Percentiles rank a stretch among this genome's conserved stretches.
Evolutionary conservation across 306 rosid species (phyloP).

Genomic region (Prunus campanulata): DNA sequence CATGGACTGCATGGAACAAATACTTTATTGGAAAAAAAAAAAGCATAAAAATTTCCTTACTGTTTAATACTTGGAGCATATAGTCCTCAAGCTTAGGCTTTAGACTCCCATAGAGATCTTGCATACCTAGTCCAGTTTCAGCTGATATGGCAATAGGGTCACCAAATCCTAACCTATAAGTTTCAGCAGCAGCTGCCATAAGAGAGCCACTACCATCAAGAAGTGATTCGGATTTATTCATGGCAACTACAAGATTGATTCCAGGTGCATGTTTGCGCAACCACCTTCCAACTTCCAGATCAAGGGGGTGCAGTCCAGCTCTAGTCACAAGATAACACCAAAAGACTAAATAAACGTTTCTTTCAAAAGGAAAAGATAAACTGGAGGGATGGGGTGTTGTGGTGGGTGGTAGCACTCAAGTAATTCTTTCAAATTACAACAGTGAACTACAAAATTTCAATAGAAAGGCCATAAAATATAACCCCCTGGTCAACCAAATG

Average conservation of each 20-base stretch:
- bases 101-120: conserved; percentile 58
- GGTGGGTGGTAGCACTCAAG: background rate
- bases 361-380: background rate
- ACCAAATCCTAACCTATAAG: conserved; percentile 79
- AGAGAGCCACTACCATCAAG: conserved; percentile 58
- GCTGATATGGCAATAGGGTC: conserved; percentile 94
- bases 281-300: conserved; percentile 91
- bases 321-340: conserved; percentile 35
- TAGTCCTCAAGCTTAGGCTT: conserved; percentile 74
- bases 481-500: background rate
- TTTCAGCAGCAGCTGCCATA: conserved; percentile 55
- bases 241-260: conserved; percentile 62
- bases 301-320: conserved; percentile 87
- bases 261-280: conserved; percentile 70
- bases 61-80: conserved; percentile 47
- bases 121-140: conserved; percentile 94
- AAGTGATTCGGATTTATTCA: conserved; percentile 85
- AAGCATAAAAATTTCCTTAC: conserved; percentile 28
- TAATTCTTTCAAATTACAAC: background rate
- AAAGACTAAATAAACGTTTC: background rate
- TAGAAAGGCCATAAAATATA: background rate
- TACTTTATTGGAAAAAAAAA: background rate
- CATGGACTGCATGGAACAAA: background rate
- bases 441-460: conserved; percentile 2
- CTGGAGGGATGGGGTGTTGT: background rate